Base-by-base conservation (phyloP, 805 yeast species). In the Kazachstania kunashirensis region DNA sequence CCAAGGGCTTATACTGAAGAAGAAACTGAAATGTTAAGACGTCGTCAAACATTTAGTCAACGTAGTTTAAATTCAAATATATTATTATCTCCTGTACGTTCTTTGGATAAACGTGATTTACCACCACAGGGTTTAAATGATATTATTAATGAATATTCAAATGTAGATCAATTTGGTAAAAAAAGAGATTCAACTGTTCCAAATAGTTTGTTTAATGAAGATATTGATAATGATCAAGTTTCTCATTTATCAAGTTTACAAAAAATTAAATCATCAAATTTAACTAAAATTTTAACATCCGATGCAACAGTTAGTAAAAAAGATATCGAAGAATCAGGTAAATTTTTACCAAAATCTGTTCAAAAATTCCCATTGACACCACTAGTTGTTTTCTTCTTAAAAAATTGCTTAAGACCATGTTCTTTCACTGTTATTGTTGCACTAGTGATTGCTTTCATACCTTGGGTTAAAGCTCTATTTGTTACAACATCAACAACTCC, bases 381-480 rank as follows among this genome's bases (percentile, higher is more conserved):
- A 29, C 46, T 50, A 17, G 19, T 53, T 6, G 55, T 49, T 2
- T 66, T 61, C 41, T 55, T 68, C 36, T 16, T 62, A 4, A 70
- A 73, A 40, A 82, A 79, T 54, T 73, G 80, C 46, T 51, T 66
- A 32, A 71, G 84, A 36, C 96, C 96, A 1, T 77, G 78, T 24
- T 78, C 95, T 2, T 44, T 82, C 19, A 64, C 94, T 1, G 69
- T 86, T 17, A 68, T 86, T 9, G 31, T 76, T 0, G 72, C 88
- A 0, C 62, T 89, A 31, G 64, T 67, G 1, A 65, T 84, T 14
- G 75, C 92, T 4, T 82, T 89, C 80, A 73, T 92, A 16, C 96
- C 96, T 1, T 92, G 96, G 73, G 71, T 81, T 4, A 78, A 79
- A 46, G 83, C 88, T 0, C 63, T 84, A 12, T 84, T 84, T 51